Evolutionary conservation across 441 rosid species (phyloP).

Genomic region (Corymbia calophylla): DNA sequence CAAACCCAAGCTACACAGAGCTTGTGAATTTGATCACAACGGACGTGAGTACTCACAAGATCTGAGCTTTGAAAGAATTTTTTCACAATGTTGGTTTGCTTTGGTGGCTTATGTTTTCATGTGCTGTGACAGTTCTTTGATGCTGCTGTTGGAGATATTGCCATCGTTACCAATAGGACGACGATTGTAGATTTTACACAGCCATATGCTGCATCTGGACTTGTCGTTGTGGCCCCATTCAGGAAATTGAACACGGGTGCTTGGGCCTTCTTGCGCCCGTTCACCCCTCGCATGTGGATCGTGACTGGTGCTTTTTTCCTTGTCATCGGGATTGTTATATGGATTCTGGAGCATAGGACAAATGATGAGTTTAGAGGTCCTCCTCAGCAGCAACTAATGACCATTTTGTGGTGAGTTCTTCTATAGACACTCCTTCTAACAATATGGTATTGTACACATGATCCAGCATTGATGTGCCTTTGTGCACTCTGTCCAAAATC

Average conservation of each 20-base stretch:
- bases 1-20: constrained; percentile 72
- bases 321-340: constrained; percentile 65
- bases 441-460: neutral
- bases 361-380: constrained; percentile 94
- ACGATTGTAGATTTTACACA: constrained; percentile 82
- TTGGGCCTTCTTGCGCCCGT: constrained; percentile 88
- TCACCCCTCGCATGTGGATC: constrained; percentile 63
- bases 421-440: neutral
- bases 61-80: neutral
- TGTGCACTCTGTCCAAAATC: neutral
- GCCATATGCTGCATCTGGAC: constrained; percentile 82
- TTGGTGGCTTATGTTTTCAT: constrained; percentile 8
- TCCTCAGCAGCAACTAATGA: constrained; percentile 62
- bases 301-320: constrained; percentile 59
- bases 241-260: constrained; percentile 62
- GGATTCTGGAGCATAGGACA: constrained; percentile 89
- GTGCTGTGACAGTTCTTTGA: constrained; percentile 48
- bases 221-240: constrained; percentile 76
- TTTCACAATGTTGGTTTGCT: neutral
- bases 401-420: constrained; percentile 71
- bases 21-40: constrained; percentile 53
- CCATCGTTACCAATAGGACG: constrained; percentile 79
- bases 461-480: neutral
- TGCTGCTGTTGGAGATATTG: constrained; percentile 86
- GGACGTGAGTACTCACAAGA: constrained; percentile 50